Evolutionary conservation across 2,329 filamentous ascomycete species (phyloP).

Genomic region (Sclerotiophoma versabilis): DNA sequence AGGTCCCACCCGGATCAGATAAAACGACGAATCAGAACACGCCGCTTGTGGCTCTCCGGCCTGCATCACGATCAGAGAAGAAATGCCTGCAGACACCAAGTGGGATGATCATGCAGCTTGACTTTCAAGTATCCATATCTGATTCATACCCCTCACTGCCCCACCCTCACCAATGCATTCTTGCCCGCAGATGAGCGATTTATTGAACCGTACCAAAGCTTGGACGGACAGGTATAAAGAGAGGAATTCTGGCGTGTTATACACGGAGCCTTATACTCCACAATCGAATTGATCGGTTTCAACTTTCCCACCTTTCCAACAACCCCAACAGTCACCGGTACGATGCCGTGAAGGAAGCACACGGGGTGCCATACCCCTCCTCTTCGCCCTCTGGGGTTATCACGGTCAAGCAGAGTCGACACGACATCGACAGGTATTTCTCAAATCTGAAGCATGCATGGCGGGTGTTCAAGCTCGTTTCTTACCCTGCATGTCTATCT

Average conservation of each 20-base stretch:
- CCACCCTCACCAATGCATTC: conserved; percentile 1
- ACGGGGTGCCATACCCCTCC: not conserved
- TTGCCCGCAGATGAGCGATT: conserved; percentile 12
- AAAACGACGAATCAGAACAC: not conserved
- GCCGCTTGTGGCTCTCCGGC: not conserved
- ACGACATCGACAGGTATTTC: conserved; percentile 17
- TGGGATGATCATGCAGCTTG: conserved; percentile 4
- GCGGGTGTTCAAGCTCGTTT: conserved; percentile 47
- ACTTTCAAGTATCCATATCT: no score
- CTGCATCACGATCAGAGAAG: not conserved
- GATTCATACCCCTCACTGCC: conserved; percentile 14
- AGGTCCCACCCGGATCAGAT: not conserved
- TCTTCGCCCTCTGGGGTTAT: conserved; percentile 1
- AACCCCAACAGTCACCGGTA: conserved; percentile 8
- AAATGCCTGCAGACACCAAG: not conserved
- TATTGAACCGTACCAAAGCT: not conserved
- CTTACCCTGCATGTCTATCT: conserved; percentile 54
- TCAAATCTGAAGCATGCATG: conserved; percentile 47
- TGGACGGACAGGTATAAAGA: conserved; percentile 4
- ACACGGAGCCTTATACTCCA: not conserved
- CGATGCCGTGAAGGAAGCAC: conserved; percentile 16
- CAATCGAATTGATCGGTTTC: not conserved
- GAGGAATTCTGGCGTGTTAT: not conserved
- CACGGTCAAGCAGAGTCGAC: conserved; percentile 11
- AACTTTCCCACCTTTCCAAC: not conserved